These are phyloP conservation scores for Penicillium canariense DNA, from an alignment of 495 filamentous ascomycete species.

Conservation along the genomic window DNA sequence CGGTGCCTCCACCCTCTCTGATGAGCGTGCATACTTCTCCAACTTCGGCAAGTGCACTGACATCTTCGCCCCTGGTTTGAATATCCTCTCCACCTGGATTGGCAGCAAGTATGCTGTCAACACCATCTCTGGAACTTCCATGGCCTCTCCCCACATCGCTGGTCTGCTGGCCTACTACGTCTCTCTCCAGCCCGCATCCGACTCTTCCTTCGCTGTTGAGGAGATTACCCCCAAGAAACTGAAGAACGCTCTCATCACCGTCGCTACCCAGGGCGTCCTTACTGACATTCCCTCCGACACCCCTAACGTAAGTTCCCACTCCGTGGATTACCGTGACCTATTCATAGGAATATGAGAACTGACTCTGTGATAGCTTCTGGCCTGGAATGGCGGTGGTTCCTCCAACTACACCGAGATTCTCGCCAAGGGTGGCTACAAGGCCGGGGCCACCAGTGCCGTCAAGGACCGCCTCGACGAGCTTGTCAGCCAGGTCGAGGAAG, in stretches of 20 bases:
- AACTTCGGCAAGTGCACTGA: constrained; percentile 99
- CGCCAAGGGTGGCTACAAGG: constrained; percentile 54
- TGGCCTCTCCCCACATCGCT: constrained; percentile 96
- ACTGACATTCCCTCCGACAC: constrained; percentile 83
- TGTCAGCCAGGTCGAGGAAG: constrained; percentile 38
- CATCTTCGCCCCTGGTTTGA: constrained; percentile 96
- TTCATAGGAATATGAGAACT: constrained; percentile 18
- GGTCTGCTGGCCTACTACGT: constrained; percentile 97
- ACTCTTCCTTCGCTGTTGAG: constrained; percentile 86
- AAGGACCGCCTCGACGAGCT: constrained; percentile 32
- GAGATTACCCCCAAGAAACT: constrained; percentile 90
- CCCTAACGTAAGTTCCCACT: constrained; percentile 59
- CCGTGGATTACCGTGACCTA: not conserved
- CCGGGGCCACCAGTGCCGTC: constrained; percentile 18
- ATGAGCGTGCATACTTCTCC: constrained; percentile 99
- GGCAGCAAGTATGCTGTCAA: constrained; percentile 92
- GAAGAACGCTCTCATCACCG: constrained; percentile 79
- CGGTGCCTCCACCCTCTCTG: constrained; percentile 86
- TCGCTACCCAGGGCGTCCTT: constrained; percentile 79
- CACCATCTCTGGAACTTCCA: constrained; percentile 98
- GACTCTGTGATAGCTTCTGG: constrained; percentile 67
- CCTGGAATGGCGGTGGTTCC: constrained; percentile 97
- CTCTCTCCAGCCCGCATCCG: constrained; percentile 84
- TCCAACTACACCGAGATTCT: constrained; percentile 88
- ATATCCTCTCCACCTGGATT: constrained; percentile 97